Conservation (phyloP, 2,329 filamentous ascomycete species). For the Neophaeococcomyces mojaviensis region DNA sequence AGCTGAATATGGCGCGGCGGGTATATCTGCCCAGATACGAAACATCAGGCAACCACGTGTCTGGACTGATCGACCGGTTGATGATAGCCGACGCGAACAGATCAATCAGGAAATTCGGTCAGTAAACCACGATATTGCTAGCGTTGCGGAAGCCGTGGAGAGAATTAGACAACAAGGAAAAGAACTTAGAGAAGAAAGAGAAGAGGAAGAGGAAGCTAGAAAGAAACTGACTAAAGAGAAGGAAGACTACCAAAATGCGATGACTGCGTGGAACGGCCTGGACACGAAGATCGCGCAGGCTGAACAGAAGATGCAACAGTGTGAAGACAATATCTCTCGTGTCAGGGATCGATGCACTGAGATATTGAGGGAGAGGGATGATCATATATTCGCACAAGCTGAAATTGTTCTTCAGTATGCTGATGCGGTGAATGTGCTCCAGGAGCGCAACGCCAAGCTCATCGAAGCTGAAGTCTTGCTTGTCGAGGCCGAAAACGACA, state of each 20-base stretch:
- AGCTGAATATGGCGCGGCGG: conserved; percentile 69
- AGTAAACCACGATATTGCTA: conserved; percentile 34
- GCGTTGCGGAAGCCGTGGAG: neutral
- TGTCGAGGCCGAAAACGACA: conserved; percentile 78
- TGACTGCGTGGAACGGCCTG: conserved; percentile 36
- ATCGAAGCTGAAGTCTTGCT: conserved; percentile 62
- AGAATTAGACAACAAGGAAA: conserved; percentile 8
- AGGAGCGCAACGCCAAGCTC: conserved; percentile 54
- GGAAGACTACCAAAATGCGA: conserved; percentile 56
- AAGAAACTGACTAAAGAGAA: conserved; percentile 50
- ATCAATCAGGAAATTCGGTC: conserved; percentile 26
- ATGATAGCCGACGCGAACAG: conserved; percentile 48
- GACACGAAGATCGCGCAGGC: conserved; percentile 33
- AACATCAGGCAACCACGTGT: conserved; percentile 53
- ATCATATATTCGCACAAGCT: conserved; percentile 49
- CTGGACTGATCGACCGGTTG: conserved; percentile 74
- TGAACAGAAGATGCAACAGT: conserved; percentile 39
- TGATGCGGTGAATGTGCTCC: conserved; percentile 55
- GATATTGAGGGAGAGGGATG: conserved; percentile 50
- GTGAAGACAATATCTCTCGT: conserved; percentile 34
- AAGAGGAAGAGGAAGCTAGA: neutral
- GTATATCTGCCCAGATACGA: conserved; percentile 61
- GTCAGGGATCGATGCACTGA: conserved; percentile 43
- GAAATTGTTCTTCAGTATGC: conserved; percentile 50
- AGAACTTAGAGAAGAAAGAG: conserved; percentile 12